Conservation (phyloP, 345 rosid species). For the Acer negundo region DNA sequence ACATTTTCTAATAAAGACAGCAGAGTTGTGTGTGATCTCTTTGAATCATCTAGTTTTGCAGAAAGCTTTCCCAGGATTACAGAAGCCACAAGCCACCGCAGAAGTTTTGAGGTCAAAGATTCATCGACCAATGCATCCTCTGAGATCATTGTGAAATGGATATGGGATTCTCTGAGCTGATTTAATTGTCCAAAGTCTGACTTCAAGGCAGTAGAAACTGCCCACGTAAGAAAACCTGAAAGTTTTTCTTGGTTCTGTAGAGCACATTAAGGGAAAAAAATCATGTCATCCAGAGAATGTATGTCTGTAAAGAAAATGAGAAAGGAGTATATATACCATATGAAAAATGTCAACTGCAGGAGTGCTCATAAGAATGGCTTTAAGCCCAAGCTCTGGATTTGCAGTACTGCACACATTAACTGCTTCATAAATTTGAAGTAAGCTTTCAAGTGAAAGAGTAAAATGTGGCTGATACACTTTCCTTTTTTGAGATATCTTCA, state of each 20-base stretch:
- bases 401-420: slow-evolving; percentile 33
- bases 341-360: slow-evolving; percentile 63
- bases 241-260: slow-evolving; percentile 62
- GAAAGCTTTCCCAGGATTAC: slow-evolving; percentile 68
- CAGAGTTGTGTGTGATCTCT: slow-evolving; percentile 42
- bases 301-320: not conserved
- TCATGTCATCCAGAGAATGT: not conserved
- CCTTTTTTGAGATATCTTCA: slow-evolving; percentile 75
- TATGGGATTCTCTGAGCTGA: slow-evolving; percentile 26
- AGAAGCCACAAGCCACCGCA: slow-evolving; percentile 85
- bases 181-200: slow-evolving; percentile 39
- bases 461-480: slow-evolving; percentile 73
- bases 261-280: slow-evolving; percentile 19
- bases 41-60: slow-evolving; percentile 26
- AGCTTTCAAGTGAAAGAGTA: slow-evolving; percentile 62
- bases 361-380: slow-evolving; percentile 62
- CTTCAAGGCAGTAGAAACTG: slow-evolving; percentile 61
- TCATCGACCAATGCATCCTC: slow-evolving; percentile 53
- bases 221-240: slow-evolving; percentile 73
- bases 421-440: slow-evolving; percentile 59
- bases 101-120: slow-evolving; percentile 59
- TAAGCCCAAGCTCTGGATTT: slow-evolving; percentile 61
- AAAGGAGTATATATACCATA: slow-evolving; percentile 46
- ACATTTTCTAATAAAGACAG: slow-evolving; percentile 43
- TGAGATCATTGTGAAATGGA: slow-evolving; percentile 18